These are phyloP conservation scores for Sporothrix curviconia DNA, from an alignment of 2,329 filamentous ascomycete species.

Conservation along the genomic window DNA sequence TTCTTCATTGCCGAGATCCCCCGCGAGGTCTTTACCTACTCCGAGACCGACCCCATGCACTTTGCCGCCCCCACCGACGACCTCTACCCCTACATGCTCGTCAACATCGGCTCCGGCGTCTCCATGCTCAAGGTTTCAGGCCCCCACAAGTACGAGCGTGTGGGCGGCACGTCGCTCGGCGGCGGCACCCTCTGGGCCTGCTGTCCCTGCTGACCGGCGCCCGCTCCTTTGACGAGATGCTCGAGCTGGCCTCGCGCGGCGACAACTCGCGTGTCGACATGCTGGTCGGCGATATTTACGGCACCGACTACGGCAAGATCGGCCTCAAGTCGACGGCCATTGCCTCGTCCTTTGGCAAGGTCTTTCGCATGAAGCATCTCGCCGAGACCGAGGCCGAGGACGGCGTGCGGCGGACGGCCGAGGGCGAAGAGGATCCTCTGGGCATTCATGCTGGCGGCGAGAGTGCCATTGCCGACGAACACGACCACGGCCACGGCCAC, in stretches of 20 bases:
- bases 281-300: conserved; percentile 96
- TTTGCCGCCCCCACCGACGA: conserved; percentile 60
- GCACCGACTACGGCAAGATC: conserved; percentile 91
- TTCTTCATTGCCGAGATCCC: conserved; percentile 99
- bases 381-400: conserved; percentile 76
- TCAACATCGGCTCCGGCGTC: conserved; percentile 96
- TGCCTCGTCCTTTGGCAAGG: conserved; percentile 92
- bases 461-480: not conserved
- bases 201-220: conserved; percentile 89
- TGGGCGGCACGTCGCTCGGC: conserved; percentile 89
- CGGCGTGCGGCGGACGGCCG: conserved; percentile 60
- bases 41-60: conserved; percentile 82
- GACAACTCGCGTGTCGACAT: conserved; percentile 94
- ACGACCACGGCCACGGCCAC: conserved; percentile 30
- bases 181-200: conserved; percentile 95
- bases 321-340: conserved; percentile 94
- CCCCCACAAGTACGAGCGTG: conserved; percentile 76
- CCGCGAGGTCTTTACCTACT: conserved; percentile 94
- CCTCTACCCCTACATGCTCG: conserved; percentile 92
- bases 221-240: conserved; percentile 94
- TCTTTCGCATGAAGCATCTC: conserved; percentile 84
- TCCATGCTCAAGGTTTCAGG: conserved; percentile 96
- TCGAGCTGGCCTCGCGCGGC: conserved; percentile 80
- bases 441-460: too few species aligned
- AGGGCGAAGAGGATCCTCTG: conserved; percentile 50